Evolutionary conservation across 2,329 filamentous ascomycete species (phyloP).

Genomic region (Epichloe festucae): DNA sequence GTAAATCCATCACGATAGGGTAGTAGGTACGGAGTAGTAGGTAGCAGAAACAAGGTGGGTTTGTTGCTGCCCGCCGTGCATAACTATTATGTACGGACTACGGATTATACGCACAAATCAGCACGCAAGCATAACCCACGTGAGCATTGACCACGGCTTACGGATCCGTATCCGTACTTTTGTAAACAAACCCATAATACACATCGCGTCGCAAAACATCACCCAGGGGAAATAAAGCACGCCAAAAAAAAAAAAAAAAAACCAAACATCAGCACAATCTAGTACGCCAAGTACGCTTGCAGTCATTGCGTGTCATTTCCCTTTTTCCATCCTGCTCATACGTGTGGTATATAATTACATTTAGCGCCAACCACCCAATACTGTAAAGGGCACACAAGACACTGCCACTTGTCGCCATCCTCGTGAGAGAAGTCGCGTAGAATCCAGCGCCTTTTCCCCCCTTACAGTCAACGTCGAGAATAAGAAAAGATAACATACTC

Average conservation of each 20-base stretch:
- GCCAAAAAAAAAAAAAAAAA: neutral
- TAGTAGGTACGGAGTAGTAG: no score
- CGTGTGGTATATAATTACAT: constrained; percentile 9
- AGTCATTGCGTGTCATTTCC: constrained; percentile 6
- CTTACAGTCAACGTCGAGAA: neutral
- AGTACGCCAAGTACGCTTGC: neutral
- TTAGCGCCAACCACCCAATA: constrained; percentile 1
- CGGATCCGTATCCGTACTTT: no score
- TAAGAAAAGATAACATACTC: neutral
- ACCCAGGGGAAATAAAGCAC: neutral
- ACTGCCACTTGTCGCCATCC: neutral
- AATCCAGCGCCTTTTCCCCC: neutral
- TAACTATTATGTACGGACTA: neutral
- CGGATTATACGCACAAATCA: neutral
- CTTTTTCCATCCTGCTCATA: neutral
- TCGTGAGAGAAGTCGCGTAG: neutral
- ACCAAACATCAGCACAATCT: neutral
- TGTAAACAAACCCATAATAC: neutral
- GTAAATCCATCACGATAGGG: no score
- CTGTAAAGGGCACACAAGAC: neutral
- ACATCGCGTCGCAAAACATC: neutral
- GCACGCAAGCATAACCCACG: neutral
- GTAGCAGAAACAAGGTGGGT: no score
- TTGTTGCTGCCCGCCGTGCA: no score
- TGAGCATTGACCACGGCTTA: neutral